Evolutionary conservation across 306 rosid species (phyloP).

Genomic region (Quercus berberidifolia): DNA sequence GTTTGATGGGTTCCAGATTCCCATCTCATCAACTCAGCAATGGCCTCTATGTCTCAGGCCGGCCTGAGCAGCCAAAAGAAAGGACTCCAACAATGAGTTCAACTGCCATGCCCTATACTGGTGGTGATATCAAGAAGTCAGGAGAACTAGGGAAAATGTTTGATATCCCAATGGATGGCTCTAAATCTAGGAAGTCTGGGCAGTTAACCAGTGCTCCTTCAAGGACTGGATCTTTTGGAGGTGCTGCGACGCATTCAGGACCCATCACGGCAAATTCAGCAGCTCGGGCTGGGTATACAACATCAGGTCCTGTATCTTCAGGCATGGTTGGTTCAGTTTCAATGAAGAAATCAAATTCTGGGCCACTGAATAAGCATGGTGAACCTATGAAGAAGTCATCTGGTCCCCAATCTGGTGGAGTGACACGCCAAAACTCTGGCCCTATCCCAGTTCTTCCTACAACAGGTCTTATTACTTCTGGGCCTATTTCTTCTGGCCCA

Average conservation of each 20-base stretch:
- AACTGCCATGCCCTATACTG: slow-evolving; percentile 91
- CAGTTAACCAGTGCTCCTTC: slow-evolving; percentile 67
- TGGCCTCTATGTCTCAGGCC: slow-evolving; percentile 96
- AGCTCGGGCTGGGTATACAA: slow-evolving; percentile 64
- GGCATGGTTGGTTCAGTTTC: slow-evolving; percentile 75
- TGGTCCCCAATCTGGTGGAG: slow-evolving; percentile 98
- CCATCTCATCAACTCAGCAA: slow-evolving; percentile 99
- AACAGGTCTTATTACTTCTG: slow-evolving; percentile 94
- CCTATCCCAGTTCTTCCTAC: slow-evolving; percentile 88
- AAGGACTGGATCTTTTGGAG: slow-evolving; percentile 95
- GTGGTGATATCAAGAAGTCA: slow-evolving; percentile 91
- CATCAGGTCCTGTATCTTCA: slow-evolving; percentile 69
- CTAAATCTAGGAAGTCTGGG: slow-evolving; percentile 95
- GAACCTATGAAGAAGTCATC: slow-evolving; percentile 94
- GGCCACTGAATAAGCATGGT: slow-evolving; percentile 93
- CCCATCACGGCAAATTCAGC: slow-evolving; percentile 73
- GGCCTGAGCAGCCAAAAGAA: slow-evolving; percentile 99
- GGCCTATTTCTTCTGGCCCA: slow-evolving; percentile 91
- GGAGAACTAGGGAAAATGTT: slow-evolving; percentile 99
- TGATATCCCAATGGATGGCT: slow-evolving; percentile 85
- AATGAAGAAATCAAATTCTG: slow-evolving; percentile 83
- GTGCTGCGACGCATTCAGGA: slow-evolving; percentile 93
- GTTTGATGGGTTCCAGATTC: slow-evolving; percentile 93
- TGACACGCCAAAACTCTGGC: slow-evolving; percentile 97
- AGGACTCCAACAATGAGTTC: slow-evolving; percentile 93